phyloP scores from a whole-genome alignment of 805 yeast species.

The Hanseniaspora singularis region DNA sequence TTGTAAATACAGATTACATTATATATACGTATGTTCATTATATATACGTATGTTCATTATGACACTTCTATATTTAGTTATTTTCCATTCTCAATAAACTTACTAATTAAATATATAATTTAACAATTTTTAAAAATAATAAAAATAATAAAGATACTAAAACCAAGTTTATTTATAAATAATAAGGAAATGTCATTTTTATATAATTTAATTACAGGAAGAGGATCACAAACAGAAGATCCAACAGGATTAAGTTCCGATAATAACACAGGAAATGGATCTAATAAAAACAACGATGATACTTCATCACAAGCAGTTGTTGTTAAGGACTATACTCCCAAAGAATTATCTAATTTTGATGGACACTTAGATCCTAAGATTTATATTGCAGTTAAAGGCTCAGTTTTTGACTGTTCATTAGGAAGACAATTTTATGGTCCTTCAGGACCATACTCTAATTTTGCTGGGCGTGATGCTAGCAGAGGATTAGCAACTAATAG shows the following conservation, averaged over 20 bases:
- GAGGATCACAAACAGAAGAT: conserved; percentile 27
- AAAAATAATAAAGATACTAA: too few relatives aligned
- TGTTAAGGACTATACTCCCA: conserved; percentile 54
- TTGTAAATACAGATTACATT: too few relatives aligned
- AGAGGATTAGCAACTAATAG: conserved; percentile 84
- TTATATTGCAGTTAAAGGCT: conserved; percentile 76
- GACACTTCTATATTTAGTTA: too few relatives aligned
- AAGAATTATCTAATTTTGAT: conserved; percentile 58
- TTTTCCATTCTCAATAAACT: too few relatives aligned
- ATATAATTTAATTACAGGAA: conserved; percentile 27
- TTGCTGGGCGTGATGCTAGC: conserved; percentile 93
- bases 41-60: too few relatives aligned
- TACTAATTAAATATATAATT: too few relatives aligned
- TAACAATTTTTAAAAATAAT: too few relatives aligned
- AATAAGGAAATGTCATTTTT: conserved; percentile 27
- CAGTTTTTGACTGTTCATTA: conserved; percentile 67
- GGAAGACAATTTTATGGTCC: conserved; percentile 90
- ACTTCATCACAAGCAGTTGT: conserved; percentile 30
- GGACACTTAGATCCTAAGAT: conserved; percentile 71
- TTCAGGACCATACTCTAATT: conserved; percentile 84
- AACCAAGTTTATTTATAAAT: too few relatives aligned
- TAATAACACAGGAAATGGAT: conserved; percentile 12
- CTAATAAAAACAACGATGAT: conserved; percentile 18
- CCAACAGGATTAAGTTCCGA: conserved; percentile 27
- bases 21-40: too few relatives aligned